Percentiles rank a stretch among this genome's conserved stretches.
Conservation (phyloP, 805 yeast species). For the Metschnikowia gelsemii region DNA sequence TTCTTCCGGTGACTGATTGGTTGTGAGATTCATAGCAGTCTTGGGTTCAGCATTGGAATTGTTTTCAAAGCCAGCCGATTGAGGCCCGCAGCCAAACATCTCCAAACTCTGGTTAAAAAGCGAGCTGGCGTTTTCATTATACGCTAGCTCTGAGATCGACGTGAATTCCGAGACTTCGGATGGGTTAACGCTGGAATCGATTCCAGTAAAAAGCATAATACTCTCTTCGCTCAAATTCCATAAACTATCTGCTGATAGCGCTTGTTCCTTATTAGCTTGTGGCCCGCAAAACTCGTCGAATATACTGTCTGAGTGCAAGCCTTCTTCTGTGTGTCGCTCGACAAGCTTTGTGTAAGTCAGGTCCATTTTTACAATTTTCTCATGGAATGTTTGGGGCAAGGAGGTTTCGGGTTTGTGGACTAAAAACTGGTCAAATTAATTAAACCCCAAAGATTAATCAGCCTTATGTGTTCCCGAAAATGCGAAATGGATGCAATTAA, state of each 20-base stretch:
- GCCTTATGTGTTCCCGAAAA: too few relatives aligned
- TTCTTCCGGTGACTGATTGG: neutral
- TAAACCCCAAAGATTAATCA: too few relatives aligned
- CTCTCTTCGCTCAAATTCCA: slow-evolving; percentile 10
- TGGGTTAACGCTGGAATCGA: slow-evolving; percentile 5
- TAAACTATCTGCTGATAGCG: slow-evolving; percentile 4
- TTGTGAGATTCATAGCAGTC: neutral
- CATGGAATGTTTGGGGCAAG: too few relatives aligned
- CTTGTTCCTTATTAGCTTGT: slow-evolving; percentile 1
- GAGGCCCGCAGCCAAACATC: neutral
- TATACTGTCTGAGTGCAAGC: slow-evolving; percentile 2
- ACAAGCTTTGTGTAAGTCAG: neutral
- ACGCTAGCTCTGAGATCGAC: slow-evolving; percentile 4
- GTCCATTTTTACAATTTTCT: slow-evolving; percentile 2
- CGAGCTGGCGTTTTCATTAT: slow-evolving; percentile 6
- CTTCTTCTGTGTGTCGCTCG: slow-evolving; percentile 4
- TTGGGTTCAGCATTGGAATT: neutral
- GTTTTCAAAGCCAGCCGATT: neutral
- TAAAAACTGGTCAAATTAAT: too few relatives aligned
- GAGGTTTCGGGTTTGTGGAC: too few relatives aligned
- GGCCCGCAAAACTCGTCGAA: slow-evolving; percentile 5
- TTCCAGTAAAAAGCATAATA: slow-evolving; percentile 4
- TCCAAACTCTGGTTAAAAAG: slow-evolving; percentile 7
- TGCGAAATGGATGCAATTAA: too few relatives aligned
- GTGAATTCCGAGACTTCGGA: slow-evolving; percentile 10